These are phyloP conservation scores for Glebionis coronaria DNA, from an alignment of 129 eudicot genomes.

Conservation along the genomic window DNA sequence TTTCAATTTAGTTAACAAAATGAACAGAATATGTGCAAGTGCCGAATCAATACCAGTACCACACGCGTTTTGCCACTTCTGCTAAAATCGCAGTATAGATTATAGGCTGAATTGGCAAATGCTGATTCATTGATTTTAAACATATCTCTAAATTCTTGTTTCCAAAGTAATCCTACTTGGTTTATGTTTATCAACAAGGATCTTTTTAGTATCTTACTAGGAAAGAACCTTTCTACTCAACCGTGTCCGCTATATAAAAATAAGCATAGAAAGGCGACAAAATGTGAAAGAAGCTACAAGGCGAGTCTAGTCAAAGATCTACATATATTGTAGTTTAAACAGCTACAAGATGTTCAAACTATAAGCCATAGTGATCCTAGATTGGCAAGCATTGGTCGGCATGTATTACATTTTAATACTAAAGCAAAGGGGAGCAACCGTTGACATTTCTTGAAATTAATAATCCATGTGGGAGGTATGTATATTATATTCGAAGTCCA, in stretches of 20 bases:
- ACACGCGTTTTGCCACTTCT: not conserved
- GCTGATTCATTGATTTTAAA: not conserved
- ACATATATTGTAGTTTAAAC: slow-evolving; percentile 17
- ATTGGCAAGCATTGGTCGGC: slow-evolving; percentile 20
- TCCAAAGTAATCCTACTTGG: not conserved
- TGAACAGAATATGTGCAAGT: not conserved
- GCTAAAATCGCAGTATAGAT: not conserved
- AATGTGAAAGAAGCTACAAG: slow-evolving; percentile 12
- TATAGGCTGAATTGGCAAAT: not conserved
- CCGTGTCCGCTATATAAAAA: slow-evolving; percentile 27
- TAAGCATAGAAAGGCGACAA: slow-evolving; percentile 4
- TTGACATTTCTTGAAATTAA: slow-evolving; percentile 22
- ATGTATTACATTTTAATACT: slow-evolving; percentile 8
- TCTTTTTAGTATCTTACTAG: slow-evolving; percentile 20
- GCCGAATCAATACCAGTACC: not conserved
- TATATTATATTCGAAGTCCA: slow-evolving; percentile 15
- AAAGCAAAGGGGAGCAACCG: slow-evolving; percentile 21
- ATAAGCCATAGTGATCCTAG: slow-evolving; percentile 20
- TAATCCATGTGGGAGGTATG: slow-evolving; percentile 24
- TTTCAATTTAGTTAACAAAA: not conserved
- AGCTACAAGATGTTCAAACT: slow-evolving; percentile 22
- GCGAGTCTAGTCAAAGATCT: slow-evolving; percentile 28
- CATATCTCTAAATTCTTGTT: not conserved
- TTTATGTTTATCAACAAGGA: not conserved
- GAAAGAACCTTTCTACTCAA: slow-evolving; percentile 29